A percentile compares a stretch with the other conserved stretches of the same genome.
Conservation (phyloP, 305 asterid species). For the Fraxinus sp. region DNA sequence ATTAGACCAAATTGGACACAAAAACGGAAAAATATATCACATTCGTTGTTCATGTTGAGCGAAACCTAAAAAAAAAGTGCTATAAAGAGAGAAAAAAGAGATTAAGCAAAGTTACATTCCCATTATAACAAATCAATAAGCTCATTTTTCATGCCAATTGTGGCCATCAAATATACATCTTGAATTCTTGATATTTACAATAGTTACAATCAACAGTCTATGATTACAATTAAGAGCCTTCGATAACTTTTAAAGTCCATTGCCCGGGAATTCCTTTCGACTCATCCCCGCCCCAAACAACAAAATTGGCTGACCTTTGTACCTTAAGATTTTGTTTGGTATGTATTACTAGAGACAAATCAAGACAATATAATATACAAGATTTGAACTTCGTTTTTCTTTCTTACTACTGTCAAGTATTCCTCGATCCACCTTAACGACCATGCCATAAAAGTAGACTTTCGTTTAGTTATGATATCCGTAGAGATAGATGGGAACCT, state of each 20-base stretch:
- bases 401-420: neutral
- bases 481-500: slow-evolving; percentile 32
- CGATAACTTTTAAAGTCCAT: neutral
- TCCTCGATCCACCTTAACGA: neutral
- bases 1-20: neutral
- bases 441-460: slow-evolving; percentile 2
- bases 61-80: neutral
- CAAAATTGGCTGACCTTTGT: neutral
- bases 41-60: neutral
- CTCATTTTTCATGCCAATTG: neutral
- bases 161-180: neutral
- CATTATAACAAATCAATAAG: neutral
- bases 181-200: neutral
- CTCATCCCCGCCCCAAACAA: neutral
- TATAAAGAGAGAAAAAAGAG: neutral
- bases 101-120: neutral
- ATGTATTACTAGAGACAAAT: neutral
- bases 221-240: neutral
- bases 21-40: neutral
- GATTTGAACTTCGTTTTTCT: neutral
- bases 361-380: neutral
- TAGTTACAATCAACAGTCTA: neutral
- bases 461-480: slow-evolving; percentile 30
- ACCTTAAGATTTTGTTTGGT: neutral
- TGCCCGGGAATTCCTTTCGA: neutral